Evolutionary conservation across 345 rosid genomes (phyloP), one percentile per base, ranked within the genome.

Genomic region (Zanthoxylum bungeanum): DNA sequence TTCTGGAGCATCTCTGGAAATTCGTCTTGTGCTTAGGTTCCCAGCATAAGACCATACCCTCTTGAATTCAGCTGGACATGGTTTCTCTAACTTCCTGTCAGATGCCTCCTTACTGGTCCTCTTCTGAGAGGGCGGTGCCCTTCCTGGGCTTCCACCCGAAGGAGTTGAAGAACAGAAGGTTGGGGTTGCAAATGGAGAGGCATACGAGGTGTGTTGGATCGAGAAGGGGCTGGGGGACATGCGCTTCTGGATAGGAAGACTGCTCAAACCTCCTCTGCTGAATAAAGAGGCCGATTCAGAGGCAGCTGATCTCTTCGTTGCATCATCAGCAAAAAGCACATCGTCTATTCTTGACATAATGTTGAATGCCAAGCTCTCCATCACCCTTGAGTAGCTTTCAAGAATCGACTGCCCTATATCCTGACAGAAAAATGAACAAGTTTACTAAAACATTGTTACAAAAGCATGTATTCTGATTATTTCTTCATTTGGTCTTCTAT

Each of bases 351-450:
- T 96, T n/a, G 99, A 98, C 75, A 85, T 91, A 49, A 93, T 85
- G 85, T 96, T 96, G 83, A 96, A 93, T 56, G 99, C 99, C 84
- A 93, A 74, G 85, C 99, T 91, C 88, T 96, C 99, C 91, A 86
- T 88, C 59, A 96, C 99, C 81, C 99, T 87, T 0, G 99, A 91
- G 88, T 96, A 96, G 85, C 99, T 91, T 80, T 93, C 98, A 2
- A 96, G 90, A 71, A 96, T 93, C 2, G 98, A 90, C 69, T 93
- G 97, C 56, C 99, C 99, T 58, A 96, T 96, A 84, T 96, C 99
- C 98, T 96, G 86, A 75, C 75, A 53, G 9, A 42, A 47, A n/a
- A n/a, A n/a, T n/a, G n/a, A n/a, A n/a, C n/a, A 44, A 9, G 12
- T 69, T 8, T 30, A 12, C 28, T 37, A 39, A 5, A 12, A 19